Conservation (phyloP, 306 rosid species). For the Chamaecrista fasciculata region DNA sequence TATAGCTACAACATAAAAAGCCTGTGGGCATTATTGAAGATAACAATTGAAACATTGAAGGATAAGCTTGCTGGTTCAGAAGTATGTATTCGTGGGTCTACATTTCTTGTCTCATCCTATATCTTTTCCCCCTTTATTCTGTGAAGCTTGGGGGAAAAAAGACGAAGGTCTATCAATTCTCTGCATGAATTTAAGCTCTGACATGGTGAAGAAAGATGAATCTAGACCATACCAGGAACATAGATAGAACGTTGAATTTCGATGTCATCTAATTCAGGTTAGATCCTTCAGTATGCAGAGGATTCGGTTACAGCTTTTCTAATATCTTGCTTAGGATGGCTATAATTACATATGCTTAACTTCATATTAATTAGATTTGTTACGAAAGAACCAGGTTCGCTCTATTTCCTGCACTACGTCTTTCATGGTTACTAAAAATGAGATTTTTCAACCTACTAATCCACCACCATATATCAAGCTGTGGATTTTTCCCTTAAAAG, state of each 20-base stretch:
- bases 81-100: neutral
- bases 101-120: neutral
- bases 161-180: neutral
- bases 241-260: neutral
- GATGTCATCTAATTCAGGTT: constrained; percentile 1
- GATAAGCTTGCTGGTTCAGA: neutral
- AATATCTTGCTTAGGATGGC: neutral
- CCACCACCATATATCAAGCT: constrained; percentile 17
- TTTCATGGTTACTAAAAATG: neutral
- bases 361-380: neutral
- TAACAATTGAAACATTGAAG: neutral
- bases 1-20: neutral
- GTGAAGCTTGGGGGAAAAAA: too few relatives aligned
- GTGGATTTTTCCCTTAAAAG: too few relatives aligned
- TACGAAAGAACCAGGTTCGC: neutral
- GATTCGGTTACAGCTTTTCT: neutral
- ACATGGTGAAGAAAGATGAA: neutral
- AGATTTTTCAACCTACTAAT: neutral
- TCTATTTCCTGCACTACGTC: neutral
- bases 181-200: neutral
- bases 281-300: neutral
- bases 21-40: neutral
- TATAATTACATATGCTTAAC: neutral
- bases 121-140: neutral
- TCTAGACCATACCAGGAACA: neutral